Evolutionary conservation across 2,329 filamentous ascomycete genomes (phyloP).

Genomic region (Canariomyces notabilis): DNA sequence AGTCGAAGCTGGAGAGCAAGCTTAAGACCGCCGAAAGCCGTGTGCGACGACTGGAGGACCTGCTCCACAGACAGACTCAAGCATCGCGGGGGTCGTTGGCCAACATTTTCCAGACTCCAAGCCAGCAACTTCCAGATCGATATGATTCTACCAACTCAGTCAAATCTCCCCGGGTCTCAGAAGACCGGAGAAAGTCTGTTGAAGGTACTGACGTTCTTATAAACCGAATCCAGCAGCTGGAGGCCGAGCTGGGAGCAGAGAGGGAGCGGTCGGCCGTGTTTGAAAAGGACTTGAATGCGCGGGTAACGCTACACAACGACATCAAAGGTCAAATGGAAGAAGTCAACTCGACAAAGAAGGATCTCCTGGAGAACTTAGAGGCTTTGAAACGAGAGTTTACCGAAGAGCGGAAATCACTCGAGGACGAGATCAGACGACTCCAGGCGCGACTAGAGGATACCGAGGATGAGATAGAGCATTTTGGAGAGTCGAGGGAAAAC

Average conservation of each 20-base stretch:
- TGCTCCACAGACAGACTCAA: constrained; percentile 77
- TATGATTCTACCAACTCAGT: constrained; percentile 47
- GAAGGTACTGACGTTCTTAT: constrained; percentile 42
- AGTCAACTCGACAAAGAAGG: constrained; percentile 84
- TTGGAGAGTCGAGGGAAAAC: constrained; percentile 77
- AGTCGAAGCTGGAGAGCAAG: constrained; percentile 66
- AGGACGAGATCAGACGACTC: constrained; percentile 71
- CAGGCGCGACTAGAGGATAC: constrained; percentile 78
- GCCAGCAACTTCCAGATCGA: constrained; percentile 43
- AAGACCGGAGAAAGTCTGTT: constrained; percentile 43
- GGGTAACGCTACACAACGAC: constrained; percentile 53
- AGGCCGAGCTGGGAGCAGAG: constrained; percentile 71
- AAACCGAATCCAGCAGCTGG: constrained; percentile 57
- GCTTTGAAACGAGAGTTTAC: constrained; percentile 84
- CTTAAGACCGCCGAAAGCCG: constrained; percentile 82
- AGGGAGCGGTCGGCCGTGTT: constrained; percentile 61
- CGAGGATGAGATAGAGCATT: constrained; percentile 85
- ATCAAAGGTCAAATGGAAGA: constrained; percentile 72
- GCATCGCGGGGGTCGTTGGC: constrained; percentile 49
- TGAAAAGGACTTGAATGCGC: constrained; percentile 63
- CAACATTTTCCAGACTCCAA: constrained; percentile 49
- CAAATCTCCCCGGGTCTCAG: constrained; percentile 36
- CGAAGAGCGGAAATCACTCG: constrained; percentile 75
- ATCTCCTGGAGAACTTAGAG: constrained; percentile 92
- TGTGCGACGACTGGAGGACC: constrained; percentile 83